phyloP scores from a whole-genome alignment of 1,284 basidiomycete species.

The Cutaneotrichosporon sp. region DNA sequence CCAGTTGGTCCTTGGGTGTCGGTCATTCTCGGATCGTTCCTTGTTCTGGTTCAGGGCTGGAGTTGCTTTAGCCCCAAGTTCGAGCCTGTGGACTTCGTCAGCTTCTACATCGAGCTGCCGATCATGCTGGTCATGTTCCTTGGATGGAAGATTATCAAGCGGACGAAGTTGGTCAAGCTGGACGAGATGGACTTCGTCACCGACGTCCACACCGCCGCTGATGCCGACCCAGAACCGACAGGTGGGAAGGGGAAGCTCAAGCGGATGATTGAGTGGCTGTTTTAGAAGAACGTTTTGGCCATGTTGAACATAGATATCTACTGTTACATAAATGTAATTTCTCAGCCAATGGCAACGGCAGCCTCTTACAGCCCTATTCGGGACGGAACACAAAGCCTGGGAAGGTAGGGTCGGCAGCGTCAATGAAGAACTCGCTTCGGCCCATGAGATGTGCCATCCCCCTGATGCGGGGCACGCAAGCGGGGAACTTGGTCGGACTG shows the following conservation, averaged over 20 bases:
- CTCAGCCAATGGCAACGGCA: not conserved
- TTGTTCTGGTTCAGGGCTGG: slow-evolving; percentile 43
- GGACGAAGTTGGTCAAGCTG: slow-evolving; percentile 25
- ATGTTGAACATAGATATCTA: not conserved
- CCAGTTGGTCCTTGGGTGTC: slow-evolving; percentile 30
- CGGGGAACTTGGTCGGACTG: slow-evolving; percentile 9
- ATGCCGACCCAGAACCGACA: not conserved
- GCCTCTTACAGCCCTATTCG: not conserved
- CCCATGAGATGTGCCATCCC: slow-evolving; percentile 18
- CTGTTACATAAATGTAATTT: not conserved
- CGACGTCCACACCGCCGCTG: slow-evolving; percentile 57
- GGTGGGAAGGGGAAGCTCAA: not conserved
- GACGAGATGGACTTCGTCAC: slow-evolving; percentile 37
- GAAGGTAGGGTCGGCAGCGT: slow-evolving; percentile 14
- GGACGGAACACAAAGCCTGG: slow-evolving; percentile 20
- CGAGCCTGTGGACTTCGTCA: slow-evolving; percentile 25
- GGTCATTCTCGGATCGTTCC: slow-evolving; percentile 32
- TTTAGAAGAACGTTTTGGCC: not conserved
- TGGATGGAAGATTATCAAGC: slow-evolving; percentile 42
- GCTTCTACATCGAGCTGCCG: slow-evolving; percentile 57
- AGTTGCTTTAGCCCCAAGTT: slow-evolving; percentile 55
- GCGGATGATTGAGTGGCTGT: not conserved
- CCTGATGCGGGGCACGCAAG: slow-evolving; percentile 11
- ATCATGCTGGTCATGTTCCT: slow-evolving; percentile 71
- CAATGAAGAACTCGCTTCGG: slow-evolving; percentile 12